phyloP scores from a whole-genome alignment of 169 alveolate genomes.

The Babesia bigemina region DNA sequence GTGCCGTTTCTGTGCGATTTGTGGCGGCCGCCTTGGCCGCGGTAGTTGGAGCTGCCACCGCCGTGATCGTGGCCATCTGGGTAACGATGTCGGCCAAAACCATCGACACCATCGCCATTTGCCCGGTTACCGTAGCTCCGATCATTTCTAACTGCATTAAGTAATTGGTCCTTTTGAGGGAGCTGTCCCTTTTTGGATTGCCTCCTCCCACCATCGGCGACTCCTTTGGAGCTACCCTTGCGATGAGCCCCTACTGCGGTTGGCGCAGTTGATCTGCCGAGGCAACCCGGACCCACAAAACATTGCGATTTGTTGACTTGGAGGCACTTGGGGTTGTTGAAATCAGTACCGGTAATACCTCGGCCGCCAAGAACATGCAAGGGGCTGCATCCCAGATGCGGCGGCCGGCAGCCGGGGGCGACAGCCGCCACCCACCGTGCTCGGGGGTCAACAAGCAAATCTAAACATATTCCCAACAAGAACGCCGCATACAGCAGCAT shows the following conservation, averaged over 20 bases:
- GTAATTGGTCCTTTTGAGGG: background rate
- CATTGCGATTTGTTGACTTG: background rate
- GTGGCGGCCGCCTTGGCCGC: background rate
- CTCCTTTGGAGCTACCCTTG: background rate
- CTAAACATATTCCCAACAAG: slow-evolving; percentile 1
- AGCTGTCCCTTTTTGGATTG: background rate
- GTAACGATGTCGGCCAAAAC: background rate
- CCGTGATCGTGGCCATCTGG: background rate
- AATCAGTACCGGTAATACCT: background rate
- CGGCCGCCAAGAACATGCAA: background rate
- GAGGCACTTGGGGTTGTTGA: background rate
- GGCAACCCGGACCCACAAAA: background rate
- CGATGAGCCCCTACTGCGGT: background rate
- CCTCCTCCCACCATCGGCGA: background rate
- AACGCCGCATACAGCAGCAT: slow-evolving; percentile 10
- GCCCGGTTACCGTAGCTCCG: background rate
- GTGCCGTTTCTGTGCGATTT: background rate
- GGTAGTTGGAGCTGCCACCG: background rate
- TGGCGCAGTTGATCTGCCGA: background rate
- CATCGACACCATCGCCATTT: background rate
- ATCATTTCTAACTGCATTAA: background rate
- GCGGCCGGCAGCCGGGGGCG: background rate
- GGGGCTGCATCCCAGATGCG: background rate
- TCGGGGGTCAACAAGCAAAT: background rate
- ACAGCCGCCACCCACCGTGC: background rate